These are phyloP conservation scores for Pleurotus tuoliensis DNA, from an alignment of 768 basidiomycete genomes.

Conservation along the genomic window DNA sequence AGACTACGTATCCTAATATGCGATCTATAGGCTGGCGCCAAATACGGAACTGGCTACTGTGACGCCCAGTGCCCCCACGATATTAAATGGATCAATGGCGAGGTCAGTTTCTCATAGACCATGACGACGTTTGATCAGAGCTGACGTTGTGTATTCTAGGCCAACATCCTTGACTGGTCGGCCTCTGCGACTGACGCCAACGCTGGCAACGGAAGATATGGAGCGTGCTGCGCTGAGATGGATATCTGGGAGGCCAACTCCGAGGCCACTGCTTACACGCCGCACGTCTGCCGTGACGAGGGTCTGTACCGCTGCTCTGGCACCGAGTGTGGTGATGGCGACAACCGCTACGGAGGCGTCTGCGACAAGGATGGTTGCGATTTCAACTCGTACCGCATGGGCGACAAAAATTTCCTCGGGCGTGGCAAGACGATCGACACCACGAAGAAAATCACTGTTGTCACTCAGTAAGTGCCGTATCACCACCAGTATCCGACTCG, in stretches of 20 bases:
- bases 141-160: too few species aligned
- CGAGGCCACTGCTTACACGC: constrained; percentile 34
- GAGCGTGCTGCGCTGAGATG: constrained; percentile 42
- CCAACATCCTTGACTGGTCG: not conserved
- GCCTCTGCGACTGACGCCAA: constrained; percentile 22
- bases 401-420: constrained; percentile 32
- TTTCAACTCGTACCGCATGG: constrained; percentile 26
- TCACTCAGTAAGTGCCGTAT: constrained; percentile 11
- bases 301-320: constrained; percentile 32
- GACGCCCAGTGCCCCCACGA: constrained; percentile 37
- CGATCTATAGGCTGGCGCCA: constrained; percentile 41
- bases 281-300: constrained; percentile 30
- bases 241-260: constrained; percentile 45
- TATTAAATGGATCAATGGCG: constrained; percentile 43
- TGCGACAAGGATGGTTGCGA: constrained; percentile 45
- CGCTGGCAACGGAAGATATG: constrained; percentile 32
- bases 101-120: too few species aligned
- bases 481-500: not conserved
- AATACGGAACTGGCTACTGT: constrained; percentile 14
- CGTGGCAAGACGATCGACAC: constrained; percentile 35
- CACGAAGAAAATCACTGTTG: constrained; percentile 31
- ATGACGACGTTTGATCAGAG: too few species aligned
- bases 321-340: constrained; percentile 21
- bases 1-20: too few species aligned
- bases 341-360: constrained; percentile 16